Base-by-base conservation (phyloP, 1,139 yeast species). In the Pichia sp. region DNA sequence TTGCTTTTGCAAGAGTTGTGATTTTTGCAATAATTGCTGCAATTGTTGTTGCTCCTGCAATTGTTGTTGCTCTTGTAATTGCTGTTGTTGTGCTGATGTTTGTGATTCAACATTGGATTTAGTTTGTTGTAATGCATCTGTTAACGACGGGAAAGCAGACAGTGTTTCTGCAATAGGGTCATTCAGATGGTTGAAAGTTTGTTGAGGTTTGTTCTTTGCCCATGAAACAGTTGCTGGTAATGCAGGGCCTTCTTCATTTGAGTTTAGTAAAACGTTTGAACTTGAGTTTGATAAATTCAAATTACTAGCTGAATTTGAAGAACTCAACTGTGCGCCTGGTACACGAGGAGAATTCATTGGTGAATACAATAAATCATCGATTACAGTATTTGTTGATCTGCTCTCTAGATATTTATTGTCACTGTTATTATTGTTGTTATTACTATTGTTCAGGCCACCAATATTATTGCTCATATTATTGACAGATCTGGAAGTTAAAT, bases 401-500 rank as follows among this genome's bases (percentile, higher is more conserved):
- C 65, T 71, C 20, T 43, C 39, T 40, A 63, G 67, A 44, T 77
- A 75, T 78, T 79, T 78, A 64, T n/a, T 30, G 20, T 30, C 34
- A n/a, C 9, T 30, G 20, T n/a, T 15, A 29, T n/a, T 29, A n/a
- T 29, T 29, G 34, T n/a, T n/a, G 18, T 30, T 30, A n/a, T n/a
- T 30, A n/a, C 20, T 16, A 18, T 18, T 27, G 30, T n/a, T n/a
- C n/a, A n/a, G n/a, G n/a, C n/a, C n/a, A n/a, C n/a, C n/a, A n/a
- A 7, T 27, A 27, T 27, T 27, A 12, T 13, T 6, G 7, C 15
- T 11, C 8, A 9, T 32, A 4, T 77, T 79, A 54, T 79, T 74
- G 56, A 82, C 81, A 60, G 85, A 89, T 63, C 86, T 85, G 16
- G 95, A 85, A 15, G 90, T 82, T 63, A 89, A 74, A 63, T 90